phyloP scores from a whole-genome alignment of 139 green algal species.

The Micractinium conductrix region DNA sequence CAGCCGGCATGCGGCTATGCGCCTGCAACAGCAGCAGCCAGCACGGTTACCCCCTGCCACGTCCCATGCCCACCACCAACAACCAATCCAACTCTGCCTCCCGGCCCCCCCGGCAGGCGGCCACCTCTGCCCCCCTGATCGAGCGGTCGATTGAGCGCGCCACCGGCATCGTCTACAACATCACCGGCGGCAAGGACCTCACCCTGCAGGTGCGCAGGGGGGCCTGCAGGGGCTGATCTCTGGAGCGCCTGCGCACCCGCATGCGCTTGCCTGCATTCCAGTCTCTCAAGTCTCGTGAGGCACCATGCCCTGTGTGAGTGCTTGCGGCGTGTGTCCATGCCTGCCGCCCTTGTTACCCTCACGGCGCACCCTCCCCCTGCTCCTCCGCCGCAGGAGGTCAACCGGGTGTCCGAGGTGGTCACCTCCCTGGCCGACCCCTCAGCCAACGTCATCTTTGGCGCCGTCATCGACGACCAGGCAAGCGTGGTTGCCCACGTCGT shows the following conservation, averaged over 20 bases:
- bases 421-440: constrained; percentile 88
- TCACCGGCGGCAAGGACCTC: constrained; percentile 93
- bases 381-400: constrained; percentile 71
- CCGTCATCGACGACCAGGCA: constrained; percentile 80
- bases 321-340: too few relatives aligned
- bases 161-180: constrained; percentile 99
- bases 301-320: too few relatives aligned
- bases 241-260: too few relatives aligned
- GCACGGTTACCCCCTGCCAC: neutral
- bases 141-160: constrained; percentile 94
- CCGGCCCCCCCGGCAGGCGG: too few relatives aligned
- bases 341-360: too few relatives aligned
- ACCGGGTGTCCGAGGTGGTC: constrained; percentile 93
- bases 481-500: too few relatives aligned
- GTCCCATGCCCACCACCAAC: neutral
- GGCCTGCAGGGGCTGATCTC: too few relatives aligned
- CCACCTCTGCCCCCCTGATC: constrained; percentile 93
- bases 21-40: too few relatives aligned
- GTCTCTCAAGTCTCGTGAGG: too few relatives aligned
- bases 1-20: too few relatives aligned
- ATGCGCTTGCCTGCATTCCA: too few relatives aligned
- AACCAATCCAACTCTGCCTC: too few relatives aligned
- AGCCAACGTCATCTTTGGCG: constrained; percentile 99
- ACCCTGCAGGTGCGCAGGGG: constrained; percentile 70
- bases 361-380: neutral